A percentile compares a stretch with the other conserved stretches of the same genome.
Conservation (phyloP, 805 yeast genomes). For the Peterozyma toletana region DNA sequence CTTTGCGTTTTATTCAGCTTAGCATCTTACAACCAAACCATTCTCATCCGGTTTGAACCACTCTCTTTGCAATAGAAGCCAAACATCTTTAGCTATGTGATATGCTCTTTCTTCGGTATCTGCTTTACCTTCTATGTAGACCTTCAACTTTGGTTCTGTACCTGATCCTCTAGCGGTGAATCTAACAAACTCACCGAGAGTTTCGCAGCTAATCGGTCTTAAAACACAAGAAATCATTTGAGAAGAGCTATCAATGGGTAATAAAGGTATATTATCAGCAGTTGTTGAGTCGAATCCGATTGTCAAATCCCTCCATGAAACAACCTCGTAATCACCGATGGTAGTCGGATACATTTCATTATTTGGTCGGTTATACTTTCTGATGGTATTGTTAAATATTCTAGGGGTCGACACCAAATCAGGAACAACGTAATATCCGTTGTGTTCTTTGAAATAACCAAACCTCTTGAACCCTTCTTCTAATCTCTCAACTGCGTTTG, state of each 20-base stretch:
- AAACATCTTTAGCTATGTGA: constrained; percentile 50
- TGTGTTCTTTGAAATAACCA: constrained; percentile 80
- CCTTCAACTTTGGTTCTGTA: constrained; percentile 91
- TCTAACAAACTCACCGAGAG: constrained; percentile 35
- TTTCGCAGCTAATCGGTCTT: constrained; percentile 12
- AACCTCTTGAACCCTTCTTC: constrained; percentile 52
- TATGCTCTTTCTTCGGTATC: constrained; percentile 37
- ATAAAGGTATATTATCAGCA: constrained; percentile 41
- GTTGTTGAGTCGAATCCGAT: constrained; percentile 73
- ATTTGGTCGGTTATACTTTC: constrained; percentile 8
- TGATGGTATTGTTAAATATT: constrained; percentile 45
- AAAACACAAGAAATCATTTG: constrained; percentile 81
- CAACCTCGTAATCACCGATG: constrained; percentile 54
- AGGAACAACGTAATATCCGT: constrained; percentile 74
- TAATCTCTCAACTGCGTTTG: constrained; percentile 41
- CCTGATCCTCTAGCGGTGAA: constrained; percentile 93
- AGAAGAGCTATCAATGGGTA: constrained; percentile 67
- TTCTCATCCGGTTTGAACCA: constrained; percentile 66
- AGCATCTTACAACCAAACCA: constrained; percentile 18
- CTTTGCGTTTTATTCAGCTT: neutral
- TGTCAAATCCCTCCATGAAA: constrained; percentile 79
- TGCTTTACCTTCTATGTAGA: constrained; percentile 77
- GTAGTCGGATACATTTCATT: constrained; percentile 30
- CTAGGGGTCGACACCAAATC: constrained; percentile 41
- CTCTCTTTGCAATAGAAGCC: constrained; percentile 48